A percentile compares a stretch with the other conserved stretches of the same genome.
phyloP scores from a whole-genome alignment of 768 basidiomycete genomes.

The Rhodocollybia butyracea region DNA sequence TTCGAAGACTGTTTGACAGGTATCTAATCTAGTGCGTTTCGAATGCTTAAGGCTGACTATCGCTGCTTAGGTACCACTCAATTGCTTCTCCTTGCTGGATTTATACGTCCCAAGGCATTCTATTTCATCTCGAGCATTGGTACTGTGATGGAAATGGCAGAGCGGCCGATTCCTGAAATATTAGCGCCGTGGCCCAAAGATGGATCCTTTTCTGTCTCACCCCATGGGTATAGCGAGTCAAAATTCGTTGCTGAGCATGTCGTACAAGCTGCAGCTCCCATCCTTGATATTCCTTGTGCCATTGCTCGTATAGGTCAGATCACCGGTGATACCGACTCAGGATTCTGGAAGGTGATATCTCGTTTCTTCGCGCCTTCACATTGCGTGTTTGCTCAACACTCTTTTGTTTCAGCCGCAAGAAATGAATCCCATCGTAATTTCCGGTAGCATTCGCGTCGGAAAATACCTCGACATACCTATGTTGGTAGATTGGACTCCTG shows the following conservation, averaged over 20 bases:
- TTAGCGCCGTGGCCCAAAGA: slow-evolving; percentile 4
- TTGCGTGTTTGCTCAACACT: not conserved
- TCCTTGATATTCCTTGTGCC: slow-evolving; percentile 11
- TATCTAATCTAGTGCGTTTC: no score
- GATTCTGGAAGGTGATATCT: slow-evolving; percentile 11
- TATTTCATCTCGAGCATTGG: slow-evolving; percentile 15
- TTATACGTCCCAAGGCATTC: slow-evolving; percentile 12
- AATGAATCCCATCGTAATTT: slow-evolving; percentile 14
- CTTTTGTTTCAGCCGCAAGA: slow-evolving; percentile 12
- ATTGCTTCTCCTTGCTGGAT: slow-evolving; percentile 10
- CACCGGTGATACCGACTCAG: slow-evolving; percentile 7
- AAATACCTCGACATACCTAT: slow-evolving; percentile 7
- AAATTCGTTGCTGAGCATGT: slow-evolving; percentile 12
- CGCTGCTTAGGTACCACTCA: slow-evolving; percentile 12
- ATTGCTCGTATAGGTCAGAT: slow-evolving; percentile 12
- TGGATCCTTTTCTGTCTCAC: slow-evolving; percentile 1
- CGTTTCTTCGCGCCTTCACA: not conserved
- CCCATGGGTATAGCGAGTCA: slow-evolving; percentile 13
- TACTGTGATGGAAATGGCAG: slow-evolving; percentile 6
- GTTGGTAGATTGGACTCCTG: slow-evolving; percentile 11
- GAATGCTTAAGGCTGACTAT: no score
- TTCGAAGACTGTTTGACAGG: slow-evolving; percentile 12
- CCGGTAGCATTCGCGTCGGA: slow-evolving; percentile 10
- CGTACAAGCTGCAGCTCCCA: slow-evolving; percentile 8
- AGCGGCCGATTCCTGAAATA: slow-evolving; percentile 10